These are phyloP conservation scores for Acanthamoeba rhysodes DNA, from an alignment of 208 protist species.

Conservation along the genomic window DNA sequence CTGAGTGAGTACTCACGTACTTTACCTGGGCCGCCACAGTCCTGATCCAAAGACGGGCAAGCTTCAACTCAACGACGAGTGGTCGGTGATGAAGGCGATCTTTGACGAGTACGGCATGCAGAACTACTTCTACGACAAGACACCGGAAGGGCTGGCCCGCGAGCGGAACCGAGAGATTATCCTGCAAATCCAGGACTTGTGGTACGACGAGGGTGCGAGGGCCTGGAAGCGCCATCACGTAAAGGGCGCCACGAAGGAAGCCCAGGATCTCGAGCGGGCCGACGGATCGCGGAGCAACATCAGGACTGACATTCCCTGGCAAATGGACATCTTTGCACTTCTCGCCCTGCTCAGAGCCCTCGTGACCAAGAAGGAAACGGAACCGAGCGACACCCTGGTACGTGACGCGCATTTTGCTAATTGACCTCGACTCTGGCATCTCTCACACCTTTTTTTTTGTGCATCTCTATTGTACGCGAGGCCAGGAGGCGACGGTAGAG, in stretches of 20 bases:
- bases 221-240: slow-evolving; percentile 12
- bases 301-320: not conserved
- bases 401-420: too few species aligned
- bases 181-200: slow-evolving; percentile 31
- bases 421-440: not conserved
- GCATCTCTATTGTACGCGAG: not conserved
- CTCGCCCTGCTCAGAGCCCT: not conserved
- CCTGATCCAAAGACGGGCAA: slow-evolving; percentile 28
- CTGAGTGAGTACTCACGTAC: not conserved
- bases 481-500: not conserved
- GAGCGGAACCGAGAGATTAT: slow-evolving; percentile 15
- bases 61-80: slow-evolving; percentile 9
- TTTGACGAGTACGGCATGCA: slow-evolving; percentile 36
- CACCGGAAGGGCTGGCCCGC: not conserved
- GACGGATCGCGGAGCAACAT: not conserved
- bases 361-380: not conserved
- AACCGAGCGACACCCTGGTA: not conserved
- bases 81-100: slow-evolving; percentile 31
- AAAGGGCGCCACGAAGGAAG: not conserved
- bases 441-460: not conserved
- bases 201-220: slow-evolving; percentile 10
- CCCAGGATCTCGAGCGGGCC: slow-evolving; percentile 16
- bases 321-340: slow-evolving; percentile 15
- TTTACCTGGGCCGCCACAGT: not conserved
- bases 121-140: slow-evolving; percentile 62